Conservation (phyloP, 192 early-diverging fungal species). For the Pilaira anomala region DNA sequence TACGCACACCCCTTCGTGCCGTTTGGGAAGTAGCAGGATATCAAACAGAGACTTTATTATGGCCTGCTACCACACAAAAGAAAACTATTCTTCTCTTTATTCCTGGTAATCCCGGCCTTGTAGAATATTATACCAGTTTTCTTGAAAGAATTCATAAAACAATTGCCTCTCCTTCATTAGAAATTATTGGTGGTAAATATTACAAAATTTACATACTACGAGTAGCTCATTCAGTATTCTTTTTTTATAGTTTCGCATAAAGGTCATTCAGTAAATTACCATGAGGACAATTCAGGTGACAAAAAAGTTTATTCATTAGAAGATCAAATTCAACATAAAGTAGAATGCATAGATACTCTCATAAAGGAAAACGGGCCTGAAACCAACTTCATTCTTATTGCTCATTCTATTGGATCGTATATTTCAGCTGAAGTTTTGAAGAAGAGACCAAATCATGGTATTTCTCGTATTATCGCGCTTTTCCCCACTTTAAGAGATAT, state of each 20-base stretch:
- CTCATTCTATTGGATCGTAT: conserved; percentile 69
- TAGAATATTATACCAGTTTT: conserved; percentile 81
- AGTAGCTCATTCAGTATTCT: background rate
- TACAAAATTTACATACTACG: background rate
- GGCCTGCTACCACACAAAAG: conserved; percentile 26
- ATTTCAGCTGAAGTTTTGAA: conserved; percentile 55
- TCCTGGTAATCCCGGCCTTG: conserved; percentile 76
- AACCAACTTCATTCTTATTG: conserved; percentile 52
- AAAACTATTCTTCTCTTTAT: conserved; percentile 53
- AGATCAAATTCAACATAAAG: conserved; percentile 69
- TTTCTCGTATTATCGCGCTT: conserved; percentile 63
- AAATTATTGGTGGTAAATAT: conserved; percentile 58
- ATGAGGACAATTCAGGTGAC: conserved; percentile 20
- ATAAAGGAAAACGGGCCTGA: conserved; percentile 41
- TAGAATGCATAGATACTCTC: conserved; percentile 58
- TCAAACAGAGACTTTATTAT: conserved; percentile 42
- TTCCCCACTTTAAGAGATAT: conserved; percentile 84
- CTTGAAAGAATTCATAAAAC: conserved; percentile 53
- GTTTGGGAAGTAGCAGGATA: conserved; percentile 30
- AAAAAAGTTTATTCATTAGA: conserved; percentile 43
- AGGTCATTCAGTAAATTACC: conserved; percentile 50
- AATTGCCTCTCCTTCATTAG: conserved; percentile 42
- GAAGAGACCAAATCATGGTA: conserved; percentile 56
- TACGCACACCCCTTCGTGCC: conserved; percentile 28
- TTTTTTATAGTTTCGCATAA: conserved; percentile 51